Evolutionary conservation across 176 grass and related monocot species (phyloP).

Genomic region (Canna indica): DNA sequence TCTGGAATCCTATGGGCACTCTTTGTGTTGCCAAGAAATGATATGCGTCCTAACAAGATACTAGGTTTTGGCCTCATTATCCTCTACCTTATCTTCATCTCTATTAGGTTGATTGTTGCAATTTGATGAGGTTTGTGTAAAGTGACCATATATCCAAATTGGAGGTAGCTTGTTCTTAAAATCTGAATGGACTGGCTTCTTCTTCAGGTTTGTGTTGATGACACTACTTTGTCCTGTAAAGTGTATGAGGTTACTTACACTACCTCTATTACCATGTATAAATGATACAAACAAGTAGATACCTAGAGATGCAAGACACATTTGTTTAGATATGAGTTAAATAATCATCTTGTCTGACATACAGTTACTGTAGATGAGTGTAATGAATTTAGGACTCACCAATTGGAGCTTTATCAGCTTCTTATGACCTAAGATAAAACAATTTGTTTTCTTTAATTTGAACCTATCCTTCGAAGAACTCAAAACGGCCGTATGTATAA

Average conservation of each 20-base stretch:
- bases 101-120: slow-evolving; percentile 11
- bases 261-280: not conserved
- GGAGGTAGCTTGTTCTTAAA: not conserved
- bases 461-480: not conserved
- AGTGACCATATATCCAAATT: not conserved
- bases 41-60: slow-evolving; percentile 15
- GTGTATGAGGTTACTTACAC: not conserved
- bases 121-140: not conserved
- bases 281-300: not conserved
- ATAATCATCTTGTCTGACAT: not conserved
- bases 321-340: not conserved
- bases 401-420: not conserved
- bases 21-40: slow-evolving; percentile 8
- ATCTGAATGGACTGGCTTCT: not conserved
- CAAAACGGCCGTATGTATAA: not conserved
- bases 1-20: slow-evolving; percentile 18
- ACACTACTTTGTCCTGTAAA: not conserved
- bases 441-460: not conserved
- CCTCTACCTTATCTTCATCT: slow-evolving; percentile 19
- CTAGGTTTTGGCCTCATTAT: slow-evolving; percentile 18
- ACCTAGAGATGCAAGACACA: not conserved
- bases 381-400: not conserved
- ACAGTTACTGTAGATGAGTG: not conserved
- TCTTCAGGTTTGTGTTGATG: not conserved
- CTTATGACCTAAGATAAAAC: not conserved